Conservation (phyloP, 805 yeast species). For the Yarrowia sp. region DNA sequence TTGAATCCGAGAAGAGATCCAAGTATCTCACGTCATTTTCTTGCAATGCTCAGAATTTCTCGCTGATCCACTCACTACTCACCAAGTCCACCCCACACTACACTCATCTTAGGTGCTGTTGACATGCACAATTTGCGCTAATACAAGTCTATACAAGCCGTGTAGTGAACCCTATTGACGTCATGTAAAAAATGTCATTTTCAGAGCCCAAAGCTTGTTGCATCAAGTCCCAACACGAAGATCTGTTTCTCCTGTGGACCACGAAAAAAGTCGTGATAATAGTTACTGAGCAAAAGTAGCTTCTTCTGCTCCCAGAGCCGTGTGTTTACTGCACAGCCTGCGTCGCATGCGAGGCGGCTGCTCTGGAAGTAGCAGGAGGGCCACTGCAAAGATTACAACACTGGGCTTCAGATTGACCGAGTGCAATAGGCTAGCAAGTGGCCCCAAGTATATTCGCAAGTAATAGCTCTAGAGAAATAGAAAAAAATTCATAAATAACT, state of each 20-base stretch:
- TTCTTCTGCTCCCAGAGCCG: constrained; percentile 12
- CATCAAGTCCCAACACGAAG: constrained; percentile 28
- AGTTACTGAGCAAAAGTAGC: constrained; percentile 31
- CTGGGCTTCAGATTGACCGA: too few relatives aligned
- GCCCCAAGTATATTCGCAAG: too few relatives aligned
- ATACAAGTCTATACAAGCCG: constrained; percentile 28
- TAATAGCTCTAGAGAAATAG: too few relatives aligned
- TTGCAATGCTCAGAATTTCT: not conserved
- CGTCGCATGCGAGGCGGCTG: too few relatives aligned
- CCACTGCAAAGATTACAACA: too few relatives aligned
- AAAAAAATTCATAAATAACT: too few relatives aligned
- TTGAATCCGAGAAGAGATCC: too few relatives aligned
- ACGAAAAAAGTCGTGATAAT: constrained; percentile 17
- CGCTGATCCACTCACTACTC: not conserved
- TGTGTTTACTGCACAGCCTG: constrained; percentile 18
- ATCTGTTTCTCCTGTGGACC: constrained; percentile 24
- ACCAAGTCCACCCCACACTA: not conserved
- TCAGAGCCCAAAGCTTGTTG: not conserved
- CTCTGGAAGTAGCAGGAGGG: too few relatives aligned
- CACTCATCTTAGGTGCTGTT: constrained; percentile 20
- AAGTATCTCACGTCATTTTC: not conserved
- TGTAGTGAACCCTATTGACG: not conserved
- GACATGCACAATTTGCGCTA: constrained; percentile 33
- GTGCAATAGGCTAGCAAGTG: too few relatives aligned
- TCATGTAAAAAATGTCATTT: constrained; percentile 33